Base-by-base conservation (phyloP, 2,329 filamentous ascomycete species). In the Nothophaeocryptopus gaeumannii region DNA sequence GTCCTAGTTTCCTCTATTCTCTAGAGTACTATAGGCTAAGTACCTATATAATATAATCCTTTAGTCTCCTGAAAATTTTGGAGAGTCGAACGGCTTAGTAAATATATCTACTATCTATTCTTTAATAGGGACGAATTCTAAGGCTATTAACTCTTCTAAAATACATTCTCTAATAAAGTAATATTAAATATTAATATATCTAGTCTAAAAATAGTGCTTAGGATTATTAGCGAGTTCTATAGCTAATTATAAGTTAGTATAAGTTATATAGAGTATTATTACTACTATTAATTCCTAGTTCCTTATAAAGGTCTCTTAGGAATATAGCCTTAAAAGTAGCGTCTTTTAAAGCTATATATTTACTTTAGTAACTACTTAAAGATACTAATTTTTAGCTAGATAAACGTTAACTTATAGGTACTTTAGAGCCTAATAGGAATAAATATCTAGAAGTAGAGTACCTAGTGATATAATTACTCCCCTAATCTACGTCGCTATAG, bases 331-430 rank as follows among this genome's bases (percentile, higher is more conserved):
- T 38, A 34, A 43, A 38, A 42, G 37, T 38, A 42, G 16, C 14
- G 16, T 51, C 43, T 51, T 51, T 47, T 47, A 44, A 15, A 15
- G 33, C 43, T 15, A 51, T 51, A 51, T 51, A 47, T 16, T 47
- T 7, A 8, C 33, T 26, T 36, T 51, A 29, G 39, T 16, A 51
- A 35, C 43, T 51, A 51, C 14, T 40, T 35, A 50, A 36, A 26
- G 39, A 14, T 36, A 42, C 39, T 8, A 13, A 11, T 34, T 48
- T 41, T 42, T 48, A 34, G 26, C 15, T 16, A n/a, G 32, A 13
- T 11, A 7, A 16, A 16, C 32, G n/a, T 7, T 45, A 45, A 12
- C 42, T 45, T 16, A 45, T 45, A 35, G 32, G 42, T 14, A 14
- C 32, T n/a, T 45, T 45, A 16, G 5, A 10, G 12, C 32, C 32